Evolutionary conservation across 331 rosid genomes (phyloP).

Genomic region (Phaseolus coccineus): DNA sequence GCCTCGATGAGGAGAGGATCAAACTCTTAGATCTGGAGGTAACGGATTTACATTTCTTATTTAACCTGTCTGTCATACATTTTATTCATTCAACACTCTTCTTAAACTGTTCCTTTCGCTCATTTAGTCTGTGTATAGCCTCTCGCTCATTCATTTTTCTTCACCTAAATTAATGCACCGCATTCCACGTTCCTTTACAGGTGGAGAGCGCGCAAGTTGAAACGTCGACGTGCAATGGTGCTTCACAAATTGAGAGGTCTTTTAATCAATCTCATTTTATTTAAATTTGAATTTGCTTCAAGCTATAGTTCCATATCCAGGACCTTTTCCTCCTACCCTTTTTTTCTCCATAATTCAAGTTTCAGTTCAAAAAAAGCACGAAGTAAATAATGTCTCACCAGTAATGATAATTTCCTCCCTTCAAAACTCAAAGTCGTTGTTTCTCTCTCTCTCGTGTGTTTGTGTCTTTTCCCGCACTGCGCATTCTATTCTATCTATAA

Average conservation of each 20-base stretch:
- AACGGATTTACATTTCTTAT: background rate
- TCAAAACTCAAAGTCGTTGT: constrained; percentile 28
- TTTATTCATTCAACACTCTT: constrained; percentile 28
- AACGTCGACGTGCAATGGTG: constrained; percentile 63
- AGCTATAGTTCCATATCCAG: background rate
- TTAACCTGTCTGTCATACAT: constrained; percentile 1
- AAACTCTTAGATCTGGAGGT: constrained; percentile 79
- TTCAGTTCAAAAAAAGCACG: constrained; percentile 48
- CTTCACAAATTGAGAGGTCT: constrained; percentile 58
- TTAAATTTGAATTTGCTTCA: constrained; percentile 38
- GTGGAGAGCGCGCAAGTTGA: constrained; percentile 69
- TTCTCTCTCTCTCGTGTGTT: background rate
- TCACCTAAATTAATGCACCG: constrained; percentile 51
- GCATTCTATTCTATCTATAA: background rate
- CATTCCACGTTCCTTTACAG: constrained; percentile 51
- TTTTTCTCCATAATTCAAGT: constrained; percentile 32
- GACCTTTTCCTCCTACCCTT: background rate
- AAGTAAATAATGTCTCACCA: constrained; percentile 35
- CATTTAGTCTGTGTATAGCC: constrained; percentile 16
- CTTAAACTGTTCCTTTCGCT: constrained; percentile 37
- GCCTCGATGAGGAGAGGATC: constrained; percentile 42
- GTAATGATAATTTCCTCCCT: constrained; percentile 48
- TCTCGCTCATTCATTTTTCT: constrained; percentile 36
- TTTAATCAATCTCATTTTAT: constrained; percentile 11
- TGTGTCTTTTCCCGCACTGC: background rate